Evolutionary conservation across 768 basidiomycete genomes (phyloP).

Genomic region (Obba rivulosa): DNA sequence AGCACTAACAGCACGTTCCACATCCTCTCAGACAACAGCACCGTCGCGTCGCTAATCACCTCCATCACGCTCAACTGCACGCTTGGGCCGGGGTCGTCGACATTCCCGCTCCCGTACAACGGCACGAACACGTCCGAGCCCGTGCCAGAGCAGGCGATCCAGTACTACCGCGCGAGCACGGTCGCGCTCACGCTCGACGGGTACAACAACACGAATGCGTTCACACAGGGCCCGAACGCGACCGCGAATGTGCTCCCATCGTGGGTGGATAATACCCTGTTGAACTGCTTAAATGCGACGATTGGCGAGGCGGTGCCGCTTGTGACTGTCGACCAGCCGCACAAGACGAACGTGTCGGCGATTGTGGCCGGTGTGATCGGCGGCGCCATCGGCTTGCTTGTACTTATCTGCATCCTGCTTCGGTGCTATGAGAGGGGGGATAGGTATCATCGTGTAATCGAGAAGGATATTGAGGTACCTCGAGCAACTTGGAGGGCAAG

Average conservation of each 20-base stretch:
- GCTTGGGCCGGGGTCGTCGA: slow-evolving; percentile 23
- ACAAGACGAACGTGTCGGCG: too few species aligned
- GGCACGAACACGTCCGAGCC: slow-evolving; percentile 15
- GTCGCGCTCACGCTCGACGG: slow-evolving; percentile 57
- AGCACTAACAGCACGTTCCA: slow-evolving; percentile 26
- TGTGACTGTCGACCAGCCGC: too few species aligned
- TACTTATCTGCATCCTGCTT: too few species aligned
- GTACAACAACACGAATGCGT: slow-evolving; percentile 50
- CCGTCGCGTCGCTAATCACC: slow-evolving; percentile 25
- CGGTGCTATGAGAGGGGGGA: too few species aligned
- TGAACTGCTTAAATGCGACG: slow-evolving; percentile 58
- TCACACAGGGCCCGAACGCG: slow-evolving; percentile 22
- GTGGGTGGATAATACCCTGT: slow-evolving; percentile 41
- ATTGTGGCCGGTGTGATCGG: too few species aligned
- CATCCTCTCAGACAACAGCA: slow-evolving; percentile 29
- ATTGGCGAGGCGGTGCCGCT: slow-evolving; percentile 57
- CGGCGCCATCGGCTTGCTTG: too few species aligned
- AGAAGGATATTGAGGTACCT: too few species aligned
- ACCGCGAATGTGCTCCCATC: slow-evolving; percentile 43
- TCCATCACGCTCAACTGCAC: slow-evolving; percentile 26
- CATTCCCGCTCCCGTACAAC: slow-evolving; percentile 26
- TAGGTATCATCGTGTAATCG: too few species aligned
- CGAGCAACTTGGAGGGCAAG: too few species aligned
- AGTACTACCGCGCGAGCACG: slow-evolving; percentile 66
- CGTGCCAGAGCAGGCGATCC: slow-evolving; percentile 26